phyloP scores from a whole-genome alignment of 2,329 filamentous ascomycete species.

The Phaeosphaeria sp. region DNA sequence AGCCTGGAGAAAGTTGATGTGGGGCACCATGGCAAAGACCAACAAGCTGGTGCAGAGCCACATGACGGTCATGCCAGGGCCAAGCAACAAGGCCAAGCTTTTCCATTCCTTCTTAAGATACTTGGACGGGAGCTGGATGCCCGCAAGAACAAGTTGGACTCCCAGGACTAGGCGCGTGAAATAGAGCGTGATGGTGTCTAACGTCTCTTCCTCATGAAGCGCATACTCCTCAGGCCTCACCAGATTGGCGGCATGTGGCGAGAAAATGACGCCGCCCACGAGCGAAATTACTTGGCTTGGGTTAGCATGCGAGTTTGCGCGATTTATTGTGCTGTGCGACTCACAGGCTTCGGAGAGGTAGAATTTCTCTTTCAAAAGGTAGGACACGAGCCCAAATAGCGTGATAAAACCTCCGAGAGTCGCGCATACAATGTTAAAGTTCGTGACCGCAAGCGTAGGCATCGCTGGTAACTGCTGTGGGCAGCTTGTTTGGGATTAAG shows the following conservation, averaged over 20 bases:
- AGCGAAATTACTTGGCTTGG: conserved; percentile 75
- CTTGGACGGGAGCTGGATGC: conserved; percentile 83
- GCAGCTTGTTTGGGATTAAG: background rate
- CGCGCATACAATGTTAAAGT: conserved; percentile 86
- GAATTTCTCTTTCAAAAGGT: conserved; percentile 85
- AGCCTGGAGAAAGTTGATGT: conserved; percentile 76
- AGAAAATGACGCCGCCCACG: conserved; percentile 78
- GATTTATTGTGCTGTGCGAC: conserved; percentile 45
- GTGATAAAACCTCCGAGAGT: conserved; percentile 87
- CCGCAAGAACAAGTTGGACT: conserved; percentile 87
- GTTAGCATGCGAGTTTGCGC: conserved; percentile 9
- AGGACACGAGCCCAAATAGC: conserved; percentile 88
- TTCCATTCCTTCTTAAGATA: conserved; percentile 83
- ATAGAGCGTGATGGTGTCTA: conserved; percentile 78
- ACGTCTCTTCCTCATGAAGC: conserved; percentile 59
- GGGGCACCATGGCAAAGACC: conserved; percentile 77
- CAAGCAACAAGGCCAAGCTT: conserved; percentile 74
- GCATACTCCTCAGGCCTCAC: conserved; percentile 79
- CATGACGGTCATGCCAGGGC: conserved; percentile 85
- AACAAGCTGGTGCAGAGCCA: conserved; percentile 83
- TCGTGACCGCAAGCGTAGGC: conserved; percentile 69
- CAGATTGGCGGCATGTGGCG: conserved; percentile 77
- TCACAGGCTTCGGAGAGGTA: conserved; percentile 89
- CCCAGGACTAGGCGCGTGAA: conserved; percentile 88
- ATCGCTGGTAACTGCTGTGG: conserved; percentile 45